Evolutionary conservation across 2,329 filamentous ascomycete species (phyloP).

Genomic region (Ilyonectria sp.): DNA sequence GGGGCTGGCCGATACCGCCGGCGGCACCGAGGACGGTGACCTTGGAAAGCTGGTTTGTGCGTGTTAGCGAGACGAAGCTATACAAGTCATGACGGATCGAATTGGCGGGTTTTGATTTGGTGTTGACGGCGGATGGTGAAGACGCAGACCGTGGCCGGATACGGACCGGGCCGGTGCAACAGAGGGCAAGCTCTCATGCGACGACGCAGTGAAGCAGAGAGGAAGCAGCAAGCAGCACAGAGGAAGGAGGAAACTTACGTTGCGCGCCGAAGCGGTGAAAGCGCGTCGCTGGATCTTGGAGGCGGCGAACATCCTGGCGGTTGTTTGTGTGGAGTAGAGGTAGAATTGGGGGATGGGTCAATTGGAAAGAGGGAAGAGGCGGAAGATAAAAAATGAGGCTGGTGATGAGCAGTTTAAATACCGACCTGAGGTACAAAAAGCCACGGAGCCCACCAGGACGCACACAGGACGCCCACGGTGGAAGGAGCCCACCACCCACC

Average conservation of each 20-base stretch:
- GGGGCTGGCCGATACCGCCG: slow-evolving; percentile 97
- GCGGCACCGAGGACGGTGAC: slow-evolving; percentile 96
- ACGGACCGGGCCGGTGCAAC: slow-evolving; percentile 18
- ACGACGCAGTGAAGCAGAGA: slow-evolving; percentile 18
- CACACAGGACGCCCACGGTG: slow-evolving; percentile 14
- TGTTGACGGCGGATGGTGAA: slow-evolving; percentile 5
- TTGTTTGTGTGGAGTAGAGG: slow-evolving; percentile 38
- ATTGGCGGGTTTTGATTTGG: slow-evolving; percentile 7
- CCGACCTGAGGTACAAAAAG: slow-evolving; percentile 24
- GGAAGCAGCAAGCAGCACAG: slow-evolving; percentile 20
- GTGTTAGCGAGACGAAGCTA: slow-evolving; percentile 33
- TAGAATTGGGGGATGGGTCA: slow-evolving; percentile 34
- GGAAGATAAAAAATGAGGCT: slow-evolving; percentile 35
- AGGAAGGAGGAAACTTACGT: slow-evolving; percentile 68
- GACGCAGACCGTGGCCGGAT: slow-evolving; percentile 1
- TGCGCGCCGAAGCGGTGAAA: slow-evolving; percentile 84
- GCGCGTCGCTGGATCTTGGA: slow-evolving; percentile 81
- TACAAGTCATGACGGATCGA: background rate
- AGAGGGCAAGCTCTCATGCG: slow-evolving; percentile 7
- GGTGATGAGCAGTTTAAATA: slow-evolving; percentile 41
- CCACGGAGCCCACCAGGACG: slow-evolving; percentile 15
- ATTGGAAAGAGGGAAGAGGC: slow-evolving; percentile 40
- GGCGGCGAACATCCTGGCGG: slow-evolving; percentile 79
- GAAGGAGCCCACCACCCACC: slow-evolving; percentile 25
- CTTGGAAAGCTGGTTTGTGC: slow-evolving; percentile 83